phyloP scores from a whole-genome alignment of 1,139 yeast species.

The Sugiyamaella neomexicana region DNA sequence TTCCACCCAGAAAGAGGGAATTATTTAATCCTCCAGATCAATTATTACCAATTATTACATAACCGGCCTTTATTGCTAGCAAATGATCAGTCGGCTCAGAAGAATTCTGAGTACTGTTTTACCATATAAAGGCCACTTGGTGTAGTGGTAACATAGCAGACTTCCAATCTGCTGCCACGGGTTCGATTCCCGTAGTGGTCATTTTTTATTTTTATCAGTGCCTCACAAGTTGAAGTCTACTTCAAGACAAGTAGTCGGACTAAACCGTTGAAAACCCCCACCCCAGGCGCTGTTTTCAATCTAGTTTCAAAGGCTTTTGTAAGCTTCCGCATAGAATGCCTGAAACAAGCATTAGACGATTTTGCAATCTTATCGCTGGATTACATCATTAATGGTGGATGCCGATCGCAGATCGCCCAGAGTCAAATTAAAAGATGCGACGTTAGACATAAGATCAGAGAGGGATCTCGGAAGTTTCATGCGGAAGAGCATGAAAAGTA shows the following conservation, averaged over 20 bases:
- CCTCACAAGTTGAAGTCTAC: neutral
- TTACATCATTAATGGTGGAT: neutral
- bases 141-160: constrained; percentile 13
- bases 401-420: neutral
- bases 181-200: constrained; percentile 13
- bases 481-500: too few species aligned
- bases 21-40: too few species aligned
- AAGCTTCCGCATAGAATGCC: neutral
- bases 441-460: too few species aligned
- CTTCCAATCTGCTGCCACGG: constrained; percentile 14
- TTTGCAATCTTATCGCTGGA: neutral
- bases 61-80: too few species aligned
- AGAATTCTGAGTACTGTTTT: too few species aligned
- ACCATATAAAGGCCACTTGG: neutral
- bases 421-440: neutral
- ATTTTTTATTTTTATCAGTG: neutral
- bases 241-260: neutral
- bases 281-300: neutral
- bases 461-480: too few species aligned
- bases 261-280: neutral
- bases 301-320: neutral
- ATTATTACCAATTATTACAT: too few species aligned
- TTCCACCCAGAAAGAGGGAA: too few species aligned
- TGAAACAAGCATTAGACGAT: neutral
- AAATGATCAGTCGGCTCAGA: too few species aligned